Evolutionary conservation across 805 yeast genomes (phyloP).

Genomic region (Komagataella ulmi): DNA sequence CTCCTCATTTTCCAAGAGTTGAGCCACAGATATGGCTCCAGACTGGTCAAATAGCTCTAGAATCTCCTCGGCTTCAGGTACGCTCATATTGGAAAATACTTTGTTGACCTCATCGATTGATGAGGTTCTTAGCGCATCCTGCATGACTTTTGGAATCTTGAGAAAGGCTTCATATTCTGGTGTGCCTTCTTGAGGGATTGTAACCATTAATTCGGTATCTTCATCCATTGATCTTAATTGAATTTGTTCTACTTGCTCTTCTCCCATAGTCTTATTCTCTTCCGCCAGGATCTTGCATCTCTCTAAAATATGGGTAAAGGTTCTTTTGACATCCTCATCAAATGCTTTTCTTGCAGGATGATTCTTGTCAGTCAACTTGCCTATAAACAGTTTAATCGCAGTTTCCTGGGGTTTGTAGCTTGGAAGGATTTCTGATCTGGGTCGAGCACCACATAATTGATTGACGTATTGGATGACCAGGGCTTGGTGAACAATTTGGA

Average conservation of each 20-base stretch:
- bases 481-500: conserved; percentile 67
- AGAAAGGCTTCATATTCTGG: conserved; percentile 42
- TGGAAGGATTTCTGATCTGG: conserved; percentile 5
- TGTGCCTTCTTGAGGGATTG: conserved; percentile 47
- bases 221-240: conserved; percentile 87
- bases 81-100: conserved; percentile 59
- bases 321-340: conserved; percentile 57
- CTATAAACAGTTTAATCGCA: conserved; percentile 52
- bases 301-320: conserved; percentile 58
- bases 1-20: conserved; percentile 56
- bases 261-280: conserved; percentile 21
- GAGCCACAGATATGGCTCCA: conserved; percentile 75
- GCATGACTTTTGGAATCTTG: conserved; percentile 47
- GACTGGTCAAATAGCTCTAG: conserved; percentile 67
- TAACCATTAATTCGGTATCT: conserved; percentile 56
- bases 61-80: conserved; percentile 69
- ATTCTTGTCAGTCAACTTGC: conserved; percentile 36
- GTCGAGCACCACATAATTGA: conserved; percentile 13
- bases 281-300: conserved; percentile 59
- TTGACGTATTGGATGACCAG: conserved; percentile 55
- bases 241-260: conserved; percentile 63
- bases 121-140: conserved; percentile 59
- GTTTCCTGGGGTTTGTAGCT: conserved; percentile 12
- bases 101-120: conserved; percentile 69
- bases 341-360: conserved; percentile 64